A percentile compares a stretch with the other conserved stretches of the same genome.
Conservation (phyloP, 257 asterid genomes). For the Solanum pimpinellifolium region DNA sequence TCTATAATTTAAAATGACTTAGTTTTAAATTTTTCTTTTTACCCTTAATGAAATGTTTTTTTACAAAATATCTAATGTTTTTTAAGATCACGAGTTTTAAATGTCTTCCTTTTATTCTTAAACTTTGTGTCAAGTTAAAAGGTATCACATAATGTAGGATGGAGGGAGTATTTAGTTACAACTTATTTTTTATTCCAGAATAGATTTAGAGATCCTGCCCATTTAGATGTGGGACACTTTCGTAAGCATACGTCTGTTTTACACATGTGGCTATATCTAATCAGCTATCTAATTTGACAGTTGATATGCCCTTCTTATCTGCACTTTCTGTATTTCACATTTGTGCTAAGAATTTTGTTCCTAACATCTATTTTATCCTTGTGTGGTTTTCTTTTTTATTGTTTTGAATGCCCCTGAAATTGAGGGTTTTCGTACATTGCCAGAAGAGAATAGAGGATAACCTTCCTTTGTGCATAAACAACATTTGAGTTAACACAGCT, state of each 20-base stretch:
- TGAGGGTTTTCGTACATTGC: not conserved
- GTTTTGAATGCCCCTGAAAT: not conserved
- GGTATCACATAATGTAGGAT: not conserved
- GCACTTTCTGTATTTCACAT: not conserved
- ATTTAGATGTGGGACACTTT: not conserved
- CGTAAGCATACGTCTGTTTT: not conserved
- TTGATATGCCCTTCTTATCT: not conserved
- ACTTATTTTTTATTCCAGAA: not conserved
- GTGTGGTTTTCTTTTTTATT: not conserved
- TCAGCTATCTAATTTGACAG: not conserved
- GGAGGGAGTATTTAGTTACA: not conserved
- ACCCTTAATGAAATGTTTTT: not conserved
- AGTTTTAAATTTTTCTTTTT: not conserved
- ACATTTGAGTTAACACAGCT: not conserved
- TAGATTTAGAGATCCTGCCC: not conserved
- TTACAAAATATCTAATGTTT: not conserved
- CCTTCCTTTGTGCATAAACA: not conserved
- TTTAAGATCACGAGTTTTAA: not conserved
- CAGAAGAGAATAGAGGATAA: not conserved
- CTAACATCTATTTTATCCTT: not conserved
- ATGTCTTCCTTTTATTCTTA: not conserved
- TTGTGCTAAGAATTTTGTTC: not conserved
- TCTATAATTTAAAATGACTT: not conserved
- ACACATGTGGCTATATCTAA: not conserved
- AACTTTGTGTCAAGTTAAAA: not conserved